Evolutionary conservation across 768 basidiomycete species (phyloP), one percentile per base, ranked within the genome.

Genomic region (Panaeolus cyanescens): DNA sequence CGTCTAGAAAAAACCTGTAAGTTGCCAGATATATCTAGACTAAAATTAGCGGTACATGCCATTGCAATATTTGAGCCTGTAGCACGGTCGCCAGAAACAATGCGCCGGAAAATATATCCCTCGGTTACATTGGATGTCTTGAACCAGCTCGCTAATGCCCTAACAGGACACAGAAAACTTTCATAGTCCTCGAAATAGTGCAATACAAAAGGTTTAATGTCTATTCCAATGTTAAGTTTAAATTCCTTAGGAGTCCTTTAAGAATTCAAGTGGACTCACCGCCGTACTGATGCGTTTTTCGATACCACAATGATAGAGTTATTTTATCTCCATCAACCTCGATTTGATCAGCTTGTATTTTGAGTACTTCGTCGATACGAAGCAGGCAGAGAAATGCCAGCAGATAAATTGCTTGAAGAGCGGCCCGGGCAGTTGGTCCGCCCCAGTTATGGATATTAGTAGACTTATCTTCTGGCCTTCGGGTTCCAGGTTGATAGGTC

Each of bases 281-380:
- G 9, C 59, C 59, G 36, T 34, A 55, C 32, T 55, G 59, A 19
- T 60, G 59, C 10, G 59, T 60, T 32, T 60, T 60, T 4, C 54
- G 10, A 10, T 42, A 60, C 6, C 53, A 54, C n/a, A 60, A 34
- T 0, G 59, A 55, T 33, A 60, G 22, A 5, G 20, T 37, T n/a
- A 55, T 30, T 4, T 53, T 50, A 15, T 17, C 13, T 12, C 22
- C 22, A 2, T 32, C 30, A 15, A 20, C 30, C n/a, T 34, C 56
- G 7, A 76, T 62, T 17, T 78, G 59, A 15, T 73, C 64, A 3
- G 63, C 30, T 37, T 71, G 65, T 12, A 78, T 72, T 39, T 75
- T 75, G 1, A 78, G 64, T 0, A 73, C 76, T 40, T 78, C 74
- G 56, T 76, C 74, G 54, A 73, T 67, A 4, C 70, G 71, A 0